Base-by-base conservation (phyloP, 768 basidiomycete genomes). In the Naganishia vaughanmartiniae region DNA sequence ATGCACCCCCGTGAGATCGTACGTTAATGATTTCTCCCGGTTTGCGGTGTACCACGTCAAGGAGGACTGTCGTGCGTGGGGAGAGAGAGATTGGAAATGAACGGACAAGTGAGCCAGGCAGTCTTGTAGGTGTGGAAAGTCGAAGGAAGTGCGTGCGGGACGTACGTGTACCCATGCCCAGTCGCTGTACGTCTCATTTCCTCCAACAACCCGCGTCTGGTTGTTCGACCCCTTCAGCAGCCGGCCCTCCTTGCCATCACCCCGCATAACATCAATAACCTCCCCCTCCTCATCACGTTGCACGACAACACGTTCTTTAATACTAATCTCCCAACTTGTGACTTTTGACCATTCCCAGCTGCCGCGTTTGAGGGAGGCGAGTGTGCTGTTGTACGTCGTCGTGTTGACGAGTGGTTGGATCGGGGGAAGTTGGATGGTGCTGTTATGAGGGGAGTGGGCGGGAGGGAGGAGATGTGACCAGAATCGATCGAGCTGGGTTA, bases 1-100 rank as follows among this genome's bases (percentile, higher is more conserved):
- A 70, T 81, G 80, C 12, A 81, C 60, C 9, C 80, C 80, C 42
- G 71, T 74, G 51, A 81, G 75, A 36, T 74, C 70, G 56, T 81
- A 81, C 6, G 73, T 74, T 26, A 79, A 69, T 15, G 66, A 65
- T 19, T 71, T 19, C 15, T 33, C 60, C 46, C 65, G 53, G 9
- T 70, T 45, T 9, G 28, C 24, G 19, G 57, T 70, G 19, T 36
- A 70, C 58, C 53, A 58, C 11, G 45, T 63, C 21, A 67, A 19
- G 1, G 76, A 51, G 5, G 73, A 66, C 24, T 79, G 60, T 11
- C 73, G 74, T 4, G 24, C 11, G 24, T 30, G 24, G 26, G 2
- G 12, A 2, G n/a, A 5, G n/a, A 11, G 21, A 67, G 34, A 26
- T 60, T 66, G 39, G 74, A 76, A 70, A 72, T 74, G 10, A 3